Evolutionary conservation across 225 moss, liverwort and hornwort species (phyloP), one percentile per base, ranked within the genome.

Genomic region (Rhytidiadelphus loreus): DNA sequence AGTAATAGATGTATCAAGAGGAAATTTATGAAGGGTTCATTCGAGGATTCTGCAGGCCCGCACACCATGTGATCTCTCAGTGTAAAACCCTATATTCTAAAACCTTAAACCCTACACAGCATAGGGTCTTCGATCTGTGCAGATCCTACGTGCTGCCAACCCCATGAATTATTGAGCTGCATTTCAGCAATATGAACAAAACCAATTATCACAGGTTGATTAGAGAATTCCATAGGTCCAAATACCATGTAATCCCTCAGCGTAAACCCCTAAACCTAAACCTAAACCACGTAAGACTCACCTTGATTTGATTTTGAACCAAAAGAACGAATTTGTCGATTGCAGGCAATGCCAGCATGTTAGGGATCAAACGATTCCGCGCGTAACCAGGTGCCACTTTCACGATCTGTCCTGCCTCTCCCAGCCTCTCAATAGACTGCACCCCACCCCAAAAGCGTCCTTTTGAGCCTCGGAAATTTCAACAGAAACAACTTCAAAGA

Each of bases 381-480:
- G 98, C 96, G 87, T 95, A 99, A 81, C 97, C 98, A 80, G 97
- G 96, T 91, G 96, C 96, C 60, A 99, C 99, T 72, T 89, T 96
- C 88, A 99, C 99, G 86, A 99, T 97, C 88, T 97, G 93, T 59
- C 98, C 98, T 69, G 98, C 96, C 80, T 96, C 92, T 81, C 99
- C 99, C 60, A 99, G 88, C 59, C 95, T 94, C 86, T 96, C 96
- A 73, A 99, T 94, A 56, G 94, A 93, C 97, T 97, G 93, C 91
- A 89, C 56, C 83, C 58, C 60, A 79, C 26, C 86, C 72, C 84
- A 83, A 56, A 86, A 73, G 66, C 70, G 48, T 69, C 53, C 37
- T 63, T 8, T 59, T 77, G 28, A 89, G 59, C 58, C 30, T 56
- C 60, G 28, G 7, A 89, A 50, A 53, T 24, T 72, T 68, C 68